Conservation (phyloP, 1,284 basidiomycete species). For the Cryptococcus sp. region DNA sequence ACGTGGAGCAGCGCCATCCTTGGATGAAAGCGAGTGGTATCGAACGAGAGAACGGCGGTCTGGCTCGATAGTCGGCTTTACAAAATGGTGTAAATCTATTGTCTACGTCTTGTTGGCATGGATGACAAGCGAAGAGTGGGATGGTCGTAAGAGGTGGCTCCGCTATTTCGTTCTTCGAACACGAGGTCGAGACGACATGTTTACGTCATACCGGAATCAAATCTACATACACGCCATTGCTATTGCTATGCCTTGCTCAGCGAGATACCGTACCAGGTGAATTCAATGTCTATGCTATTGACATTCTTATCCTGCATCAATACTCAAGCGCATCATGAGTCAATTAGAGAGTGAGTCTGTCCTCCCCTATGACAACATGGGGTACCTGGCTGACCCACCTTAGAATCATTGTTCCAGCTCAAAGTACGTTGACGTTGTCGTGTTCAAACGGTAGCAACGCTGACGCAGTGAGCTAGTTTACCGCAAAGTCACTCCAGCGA, state of each 20-base stretch:
- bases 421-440: slow-evolving; percentile 61
- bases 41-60: neutral
- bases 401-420: slow-evolving; percentile 93
- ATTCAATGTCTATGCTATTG: too few species aligned
- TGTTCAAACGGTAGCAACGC: slow-evolving; percentile 2
- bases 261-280: too few species aligned
- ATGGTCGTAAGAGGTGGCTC: neutral
- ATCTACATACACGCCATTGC: neutral
- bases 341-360: slow-evolving; percentile 77
- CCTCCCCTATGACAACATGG: neutral
- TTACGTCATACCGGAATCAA: neutral
- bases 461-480: slow-evolving; percentile 67
- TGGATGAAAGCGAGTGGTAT: neutral
- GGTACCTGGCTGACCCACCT: neutral
- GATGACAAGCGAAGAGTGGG: neutral
- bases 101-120: too few species aligned
- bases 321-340: slow-evolving; percentile 62
- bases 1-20: slow-evolving; percentile 43
- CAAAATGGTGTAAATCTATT: too few species aligned
- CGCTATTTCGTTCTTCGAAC: too few species aligned
- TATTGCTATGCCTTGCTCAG: too few species aligned
- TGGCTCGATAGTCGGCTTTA: neutral
- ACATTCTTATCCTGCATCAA: neutral
- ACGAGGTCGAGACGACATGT: too few species aligned
- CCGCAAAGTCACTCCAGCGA: slow-evolving; percentile 84